Percentiles rank a stretch among this genome's conserved stretches.
Conservation (phyloP, 2,329 filamentous ascomycete species). For the Colletotrichum cordylinicola region DNA sequence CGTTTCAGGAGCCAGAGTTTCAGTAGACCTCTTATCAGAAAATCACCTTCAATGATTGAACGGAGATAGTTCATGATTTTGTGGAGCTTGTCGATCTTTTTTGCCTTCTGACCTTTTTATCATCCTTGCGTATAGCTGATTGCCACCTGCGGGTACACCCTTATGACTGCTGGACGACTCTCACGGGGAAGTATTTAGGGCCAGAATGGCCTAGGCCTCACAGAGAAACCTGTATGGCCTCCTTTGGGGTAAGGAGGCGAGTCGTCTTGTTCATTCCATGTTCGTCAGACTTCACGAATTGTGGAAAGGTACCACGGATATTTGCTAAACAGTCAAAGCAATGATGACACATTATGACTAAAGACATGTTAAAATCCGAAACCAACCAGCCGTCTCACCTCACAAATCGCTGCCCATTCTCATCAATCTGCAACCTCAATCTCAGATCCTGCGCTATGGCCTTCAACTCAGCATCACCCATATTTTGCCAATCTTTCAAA, state of each 20-base stretch:
- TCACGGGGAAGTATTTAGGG: no score
- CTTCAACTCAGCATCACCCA: constrained; percentile 1
- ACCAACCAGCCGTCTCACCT: neutral
- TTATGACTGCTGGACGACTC: no score
- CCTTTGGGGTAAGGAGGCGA: no score
- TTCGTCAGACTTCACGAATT: no score
- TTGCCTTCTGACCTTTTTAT: no score
- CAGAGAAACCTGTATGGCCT: no score
- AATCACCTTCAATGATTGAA: neutral
- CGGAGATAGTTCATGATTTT: neutral
- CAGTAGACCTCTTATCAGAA: neutral
- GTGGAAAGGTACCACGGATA: no score
- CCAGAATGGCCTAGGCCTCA: no score
- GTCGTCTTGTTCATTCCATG: no score
- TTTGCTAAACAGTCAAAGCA: no score
- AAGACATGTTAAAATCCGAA: neutral
- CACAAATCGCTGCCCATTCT: neutral
- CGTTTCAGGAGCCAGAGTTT: neutral
- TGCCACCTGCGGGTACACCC: no score
- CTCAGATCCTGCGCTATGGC: neutral
- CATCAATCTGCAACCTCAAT: neutral
- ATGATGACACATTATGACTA: neutral
- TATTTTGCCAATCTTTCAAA: constrained; percentile 1
- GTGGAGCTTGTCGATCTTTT: neutral
- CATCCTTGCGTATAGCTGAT: no score